phyloP scores from a whole-genome alignment of 805 yeast genomes.

The Sugiyamaella floridensis region DNA sequence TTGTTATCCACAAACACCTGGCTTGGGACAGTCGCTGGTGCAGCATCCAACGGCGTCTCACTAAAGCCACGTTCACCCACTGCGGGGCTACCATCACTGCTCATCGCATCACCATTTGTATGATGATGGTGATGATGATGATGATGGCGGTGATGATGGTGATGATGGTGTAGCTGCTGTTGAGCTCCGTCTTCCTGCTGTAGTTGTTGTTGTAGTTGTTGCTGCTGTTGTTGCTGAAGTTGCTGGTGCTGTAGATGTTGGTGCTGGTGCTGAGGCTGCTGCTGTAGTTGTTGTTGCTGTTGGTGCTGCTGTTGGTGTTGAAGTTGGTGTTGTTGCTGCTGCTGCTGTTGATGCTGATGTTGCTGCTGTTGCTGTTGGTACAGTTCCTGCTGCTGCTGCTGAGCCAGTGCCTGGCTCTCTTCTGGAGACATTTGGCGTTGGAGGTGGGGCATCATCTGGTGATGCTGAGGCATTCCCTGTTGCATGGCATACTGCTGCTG shows the following conservation, averaged over 20 bases:
- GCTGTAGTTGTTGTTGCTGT: not conserved
- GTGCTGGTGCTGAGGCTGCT: constrained; percentile 15
- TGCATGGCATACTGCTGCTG: constrained; percentile 3
- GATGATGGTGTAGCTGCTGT: constrained; percentile 27
- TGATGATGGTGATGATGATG: constrained; percentile 23
- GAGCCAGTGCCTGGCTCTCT: not conserved
- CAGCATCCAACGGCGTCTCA: not conserved
- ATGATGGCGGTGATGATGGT: constrained; percentile 19
- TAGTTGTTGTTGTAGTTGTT: not conserved
- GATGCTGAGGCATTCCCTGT: constrained; percentile 1
- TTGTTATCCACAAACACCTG: constrained; percentile 32
- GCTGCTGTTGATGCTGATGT: not conserved
- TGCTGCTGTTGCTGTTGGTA: constrained; percentile 22
- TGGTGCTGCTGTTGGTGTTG: constrained; percentile 21
- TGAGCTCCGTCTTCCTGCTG: constrained; percentile 11
- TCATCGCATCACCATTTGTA: not conserved
- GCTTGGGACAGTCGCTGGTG: constrained; percentile 21
- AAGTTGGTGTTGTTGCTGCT: constrained; percentile 15
- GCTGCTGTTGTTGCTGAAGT: constrained; percentile 21
- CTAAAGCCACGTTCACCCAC: not conserved
- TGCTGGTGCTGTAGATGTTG: constrained; percentile 26
- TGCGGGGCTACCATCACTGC: not conserved
- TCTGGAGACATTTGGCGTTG: not conserved
- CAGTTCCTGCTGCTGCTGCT: constrained; percentile 11
- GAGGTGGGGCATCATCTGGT: constrained; percentile 8